Percentiles rank a stretch among this genome's conserved stretches.
Conservation (phyloP, 1,139 yeast genomes). For the Fermentozyma sake region DNA sequence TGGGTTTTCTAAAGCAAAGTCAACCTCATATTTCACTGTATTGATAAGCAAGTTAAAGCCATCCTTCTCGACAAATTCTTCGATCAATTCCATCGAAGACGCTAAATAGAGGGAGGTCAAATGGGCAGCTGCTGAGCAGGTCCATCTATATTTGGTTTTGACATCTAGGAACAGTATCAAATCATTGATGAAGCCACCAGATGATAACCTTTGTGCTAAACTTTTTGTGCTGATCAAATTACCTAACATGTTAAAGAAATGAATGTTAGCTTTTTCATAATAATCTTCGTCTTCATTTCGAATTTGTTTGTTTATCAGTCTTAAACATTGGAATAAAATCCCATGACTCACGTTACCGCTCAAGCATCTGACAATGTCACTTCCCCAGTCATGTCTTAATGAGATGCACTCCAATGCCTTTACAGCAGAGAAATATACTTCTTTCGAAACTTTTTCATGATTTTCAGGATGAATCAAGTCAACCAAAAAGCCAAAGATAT, state of each 20-base stretch:
- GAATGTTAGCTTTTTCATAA: slow-evolving; percentile 45
- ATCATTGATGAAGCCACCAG: slow-evolving; percentile 72
- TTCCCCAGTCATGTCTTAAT: slow-evolving; percentile 63
- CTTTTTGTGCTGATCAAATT: slow-evolving; percentile 53
- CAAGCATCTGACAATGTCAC: slow-evolving; percentile 73
- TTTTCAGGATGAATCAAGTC: slow-evolving; percentile 61
- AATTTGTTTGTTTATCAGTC: slow-evolving; percentile 53
- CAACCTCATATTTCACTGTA: slow-evolving; percentile 63
- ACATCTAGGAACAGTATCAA: slow-evolving; percentile 59
- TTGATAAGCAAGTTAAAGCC: slow-evolving; percentile 66
- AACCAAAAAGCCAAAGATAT: slow-evolving; percentile 64
- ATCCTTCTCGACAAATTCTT: slow-evolving; percentile 57
- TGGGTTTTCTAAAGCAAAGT: slow-evolving; percentile 56
- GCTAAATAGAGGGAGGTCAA: slow-evolving; percentile 53
- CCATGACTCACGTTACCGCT: slow-evolving; percentile 95
- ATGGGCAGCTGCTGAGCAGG: slow-evolving; percentile 64
- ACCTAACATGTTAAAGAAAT: slow-evolving; percentile 55
- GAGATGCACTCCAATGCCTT: slow-evolving; percentile 72
- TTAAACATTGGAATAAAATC: slow-evolving; percentile 63
- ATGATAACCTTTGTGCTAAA: slow-evolving; percentile 38
- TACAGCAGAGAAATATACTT: slow-evolving; percentile 56
- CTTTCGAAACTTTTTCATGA: slow-evolving; percentile 45
- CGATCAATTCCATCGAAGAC: slow-evolving; percentile 43
- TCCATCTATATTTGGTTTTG: slow-evolving; percentile 48
- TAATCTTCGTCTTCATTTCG: slow-evolving; percentile 29